Base-by-base conservation (phyloP, 139 green algal genomes). In the Nannochloris sp. region DNA sequence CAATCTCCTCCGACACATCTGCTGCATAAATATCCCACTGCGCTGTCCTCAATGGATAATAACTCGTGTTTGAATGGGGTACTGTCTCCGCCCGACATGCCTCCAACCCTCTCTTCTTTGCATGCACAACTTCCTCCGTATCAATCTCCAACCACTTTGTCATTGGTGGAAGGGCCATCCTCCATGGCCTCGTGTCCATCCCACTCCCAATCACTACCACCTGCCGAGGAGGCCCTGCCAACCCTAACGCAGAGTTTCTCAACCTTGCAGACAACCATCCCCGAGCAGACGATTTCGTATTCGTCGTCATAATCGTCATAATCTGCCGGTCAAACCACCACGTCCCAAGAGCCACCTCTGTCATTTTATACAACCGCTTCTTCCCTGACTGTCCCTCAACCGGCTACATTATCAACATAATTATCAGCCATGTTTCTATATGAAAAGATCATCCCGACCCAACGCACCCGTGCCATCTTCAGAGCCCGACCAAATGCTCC, bases 141-240 rank as follows among this genome's bases (percentile, higher is more conserved):
- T 90, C 81, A 29, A 92, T 51, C 62, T 91, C 85, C 61, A 84
- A 79, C 83, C 83, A 90, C 21, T 16, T 12, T 36, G 85, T 36
- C 2, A 57, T 69, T 16, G 49, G 61, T 2, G 85, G 84, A 25
- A 92, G 68, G 24, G 61, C 19, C 44, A 92, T 66, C 5, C 85
- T 73, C 81, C 83, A 90, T 2, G 85, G 75, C 2, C 83, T 71
- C 0, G 73, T 77, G 68, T 92, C 85, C 75, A 89, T 81, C 5
- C 85, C 85, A 3, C 79, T 68, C 2, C 72, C 76, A 56, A 80
- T 56, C 16, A 71, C 48, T 15, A 76, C 69, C n/a, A 77, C 56
- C 44, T 75, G 60, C 51, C 63, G 44, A 6, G 62, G 61, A 25
- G 27, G 23, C 6, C 46, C 48, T 36, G 12, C 7, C 19, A 34